phyloP scores from a whole-genome alignment of 1,139 yeast genomes.

The Protomyces inundatus region DNA sequence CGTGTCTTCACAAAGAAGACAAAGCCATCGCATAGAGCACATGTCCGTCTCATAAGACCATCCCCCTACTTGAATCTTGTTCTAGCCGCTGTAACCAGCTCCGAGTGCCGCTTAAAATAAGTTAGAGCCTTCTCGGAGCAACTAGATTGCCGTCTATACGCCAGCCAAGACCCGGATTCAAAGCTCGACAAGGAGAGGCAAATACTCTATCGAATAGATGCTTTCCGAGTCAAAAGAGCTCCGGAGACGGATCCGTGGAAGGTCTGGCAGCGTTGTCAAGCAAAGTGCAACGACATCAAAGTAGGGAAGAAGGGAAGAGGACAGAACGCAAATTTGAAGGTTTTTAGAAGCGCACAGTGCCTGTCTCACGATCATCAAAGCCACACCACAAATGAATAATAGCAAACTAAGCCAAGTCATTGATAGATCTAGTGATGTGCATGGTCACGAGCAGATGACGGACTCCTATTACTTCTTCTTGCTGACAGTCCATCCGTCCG shows the following conservation, averaged over 20 bases:
- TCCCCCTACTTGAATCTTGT: not conserved
- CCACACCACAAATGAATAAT: too few relatives aligned
- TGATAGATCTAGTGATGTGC: too few relatives aligned
- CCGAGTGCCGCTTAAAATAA: not conserved
- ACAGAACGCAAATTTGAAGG: too few relatives aligned
- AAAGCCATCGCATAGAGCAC: not conserved
- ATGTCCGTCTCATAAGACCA: not conserved
- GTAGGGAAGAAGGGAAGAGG: not conserved
- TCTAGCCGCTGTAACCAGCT: conserved; percentile 1
- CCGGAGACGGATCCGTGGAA: not conserved
- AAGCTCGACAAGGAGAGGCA: not conserved
- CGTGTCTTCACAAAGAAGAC: not conserved
- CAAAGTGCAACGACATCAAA: not conserved
- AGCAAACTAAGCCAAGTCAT: too few relatives aligned
- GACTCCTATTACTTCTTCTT: conserved; percentile 36
- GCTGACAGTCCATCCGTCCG: conserved; percentile 63
- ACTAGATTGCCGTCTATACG: not conserved
- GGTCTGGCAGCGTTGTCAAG: not conserved
- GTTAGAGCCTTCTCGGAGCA: not conserved
- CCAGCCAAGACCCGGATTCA: not conserved
- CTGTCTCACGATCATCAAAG: too few relatives aligned
- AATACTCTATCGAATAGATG: too few relatives aligned
- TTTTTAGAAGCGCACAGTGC: too few relatives aligned
- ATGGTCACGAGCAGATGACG: not conserved
- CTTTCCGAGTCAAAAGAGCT: not conserved